A percentile compares a stretch with the other conserved stretches of the same genome.
Conservation (phyloP, 169 alveolate genomes). For the Eimeria maxima region DNA sequence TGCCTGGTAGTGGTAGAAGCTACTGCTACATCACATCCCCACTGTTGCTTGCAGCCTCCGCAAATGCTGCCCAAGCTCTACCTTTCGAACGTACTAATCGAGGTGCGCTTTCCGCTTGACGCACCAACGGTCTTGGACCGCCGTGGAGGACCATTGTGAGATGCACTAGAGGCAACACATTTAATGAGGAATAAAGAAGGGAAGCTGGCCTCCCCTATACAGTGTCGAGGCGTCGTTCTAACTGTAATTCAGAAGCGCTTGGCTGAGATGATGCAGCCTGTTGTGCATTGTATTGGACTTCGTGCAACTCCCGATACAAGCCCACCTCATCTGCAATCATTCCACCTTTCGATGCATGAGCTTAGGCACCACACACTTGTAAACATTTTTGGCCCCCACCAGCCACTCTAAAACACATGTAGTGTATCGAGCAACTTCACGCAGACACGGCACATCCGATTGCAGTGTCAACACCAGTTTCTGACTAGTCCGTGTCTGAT, state of each 20-base stretch:
- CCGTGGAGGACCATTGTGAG: background rate
- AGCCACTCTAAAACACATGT: background rate
- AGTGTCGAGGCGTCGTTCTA: background rate
- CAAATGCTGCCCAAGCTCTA: background rate
- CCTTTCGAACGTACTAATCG: background rate
- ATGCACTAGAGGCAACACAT: background rate
- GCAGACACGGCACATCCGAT: background rate
- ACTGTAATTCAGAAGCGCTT: background rate
- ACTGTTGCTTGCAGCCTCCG: background rate
- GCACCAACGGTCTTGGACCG: background rate
- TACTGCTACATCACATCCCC: background rate
- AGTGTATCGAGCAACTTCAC: background rate
- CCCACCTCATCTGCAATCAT: background rate
- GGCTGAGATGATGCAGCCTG: background rate
- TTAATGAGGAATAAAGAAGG: background rate
- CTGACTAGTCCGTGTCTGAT: background rate
- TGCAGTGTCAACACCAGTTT: background rate
- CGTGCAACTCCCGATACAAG: background rate
- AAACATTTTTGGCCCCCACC: background rate
- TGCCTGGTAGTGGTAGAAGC: background rate
- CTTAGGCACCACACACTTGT: background rate
- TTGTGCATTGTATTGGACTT: background rate
- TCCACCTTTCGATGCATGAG: background rate
- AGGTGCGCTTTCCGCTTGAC: background rate
- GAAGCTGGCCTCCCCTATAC: background rate